phyloP scores from a whole-genome alignment of 2,329 filamentous ascomycete species.

The Aspergillus ibericus region DNA sequence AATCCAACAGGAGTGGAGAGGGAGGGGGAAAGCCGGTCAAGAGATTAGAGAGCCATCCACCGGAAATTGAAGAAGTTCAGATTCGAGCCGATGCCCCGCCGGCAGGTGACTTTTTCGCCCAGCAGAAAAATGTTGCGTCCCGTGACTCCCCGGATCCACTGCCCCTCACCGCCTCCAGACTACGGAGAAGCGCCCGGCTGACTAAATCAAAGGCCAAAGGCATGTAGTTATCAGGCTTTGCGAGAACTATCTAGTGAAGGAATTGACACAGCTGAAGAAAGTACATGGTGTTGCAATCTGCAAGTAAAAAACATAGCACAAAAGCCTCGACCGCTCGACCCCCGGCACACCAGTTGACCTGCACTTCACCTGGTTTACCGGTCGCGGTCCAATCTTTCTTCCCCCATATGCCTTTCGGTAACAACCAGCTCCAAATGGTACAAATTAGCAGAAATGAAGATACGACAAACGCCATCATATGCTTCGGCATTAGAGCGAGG shows the following conservation, averaged over 20 bases:
- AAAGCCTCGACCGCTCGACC: not conserved
- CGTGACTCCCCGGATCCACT: constrained; percentile 12
- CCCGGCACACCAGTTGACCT: constrained; percentile 35
- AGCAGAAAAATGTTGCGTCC: constrained; percentile 17
- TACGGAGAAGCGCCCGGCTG: not conserved
- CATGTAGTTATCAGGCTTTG: not conserved
- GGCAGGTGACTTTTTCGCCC: constrained; percentile 18
- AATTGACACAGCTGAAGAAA: not conserved
- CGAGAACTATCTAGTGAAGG: not conserved
- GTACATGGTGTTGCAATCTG: not conserved
- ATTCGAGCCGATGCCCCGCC: constrained; percentile 11
- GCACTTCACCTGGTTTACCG: constrained; percentile 38
- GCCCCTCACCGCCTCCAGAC: constrained; percentile 15
- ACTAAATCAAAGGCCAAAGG: not conserved
- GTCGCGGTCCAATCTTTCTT: constrained; percentile 5
- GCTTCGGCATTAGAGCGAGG: constrained; percentile 30
- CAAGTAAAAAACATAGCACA: not conserved
- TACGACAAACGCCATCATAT: constrained; percentile 37
- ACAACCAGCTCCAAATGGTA: constrained; percentile 19
- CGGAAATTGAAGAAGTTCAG: constrained; percentile 3
- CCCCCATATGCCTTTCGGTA: constrained; percentile 1
- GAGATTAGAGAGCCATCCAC: constrained; percentile 1
- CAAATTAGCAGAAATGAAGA: constrained; percentile 20
- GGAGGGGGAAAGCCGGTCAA: not conserved
- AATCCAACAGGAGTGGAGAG: not conserved